phyloP scores from a whole-genome alignment of 805 yeast species.

The Cyberlindnera saturnus region DNA sequence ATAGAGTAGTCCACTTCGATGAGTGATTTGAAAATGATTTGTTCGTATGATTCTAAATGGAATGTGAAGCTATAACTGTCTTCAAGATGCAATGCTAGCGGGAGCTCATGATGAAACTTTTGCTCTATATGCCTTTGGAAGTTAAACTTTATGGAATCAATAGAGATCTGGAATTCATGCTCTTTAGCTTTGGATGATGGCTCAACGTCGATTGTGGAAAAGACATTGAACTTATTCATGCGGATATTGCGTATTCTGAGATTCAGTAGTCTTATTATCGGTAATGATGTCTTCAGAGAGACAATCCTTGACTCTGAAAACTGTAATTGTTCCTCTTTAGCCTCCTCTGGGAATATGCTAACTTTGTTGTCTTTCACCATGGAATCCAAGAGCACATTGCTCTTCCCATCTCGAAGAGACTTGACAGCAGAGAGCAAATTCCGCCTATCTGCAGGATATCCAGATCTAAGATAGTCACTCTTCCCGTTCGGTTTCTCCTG shows the following conservation, averaged over 20 bases:
- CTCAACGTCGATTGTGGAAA: slow-evolving; percentile 45
- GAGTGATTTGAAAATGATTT: slow-evolving; percentile 19
- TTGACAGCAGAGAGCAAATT: slow-evolving; percentile 16
- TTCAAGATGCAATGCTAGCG: slow-evolving; percentile 20
- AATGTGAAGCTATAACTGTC: slow-evolving; percentile 25
- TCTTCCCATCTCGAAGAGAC: slow-evolving; percentile 2
- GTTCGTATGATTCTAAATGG: slow-evolving; percentile 15
- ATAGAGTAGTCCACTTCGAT: slow-evolving; percentile 26
- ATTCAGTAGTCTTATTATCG: slow-evolving; percentile 34
- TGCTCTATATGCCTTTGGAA: slow-evolving; percentile 21
- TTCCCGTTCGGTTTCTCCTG: neutral
- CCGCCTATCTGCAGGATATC: slow-evolving; percentile 18
- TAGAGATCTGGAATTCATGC: slow-evolving; percentile 10
- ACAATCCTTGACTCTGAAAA: neutral
- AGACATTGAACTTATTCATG: slow-evolving; percentile 39
- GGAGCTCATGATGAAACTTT: slow-evolving; percentile 17
- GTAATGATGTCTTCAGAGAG: slow-evolving; percentile 8
- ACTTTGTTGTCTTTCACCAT: slow-evolving; percentile 13
- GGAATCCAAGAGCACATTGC: slow-evolving; percentile 12
- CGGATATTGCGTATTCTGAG: slow-evolving; percentile 41
- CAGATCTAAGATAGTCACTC: neutral
- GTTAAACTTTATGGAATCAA: slow-evolving; percentile 11
- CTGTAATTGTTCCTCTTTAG: neutral
- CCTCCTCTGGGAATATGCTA: slow-evolving; percentile 1
- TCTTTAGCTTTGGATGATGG: slow-evolving; percentile 34